phyloP scores from a whole-genome alignment of 306 rosid genomes.

The Rosa persica region DNA sequence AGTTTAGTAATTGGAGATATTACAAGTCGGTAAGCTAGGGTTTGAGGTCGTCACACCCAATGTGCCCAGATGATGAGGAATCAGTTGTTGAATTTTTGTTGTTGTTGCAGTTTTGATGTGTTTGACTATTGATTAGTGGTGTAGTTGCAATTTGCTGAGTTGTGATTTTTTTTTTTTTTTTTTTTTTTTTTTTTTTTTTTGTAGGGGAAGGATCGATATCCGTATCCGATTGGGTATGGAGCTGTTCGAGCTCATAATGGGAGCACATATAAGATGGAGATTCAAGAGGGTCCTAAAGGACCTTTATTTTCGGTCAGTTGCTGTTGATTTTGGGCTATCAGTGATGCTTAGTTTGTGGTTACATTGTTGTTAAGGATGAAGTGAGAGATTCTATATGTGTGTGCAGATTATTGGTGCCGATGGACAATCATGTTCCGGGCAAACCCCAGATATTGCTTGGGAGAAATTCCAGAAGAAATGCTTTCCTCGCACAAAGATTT shows the following conservation, averaged over 20 bases:
- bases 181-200: slow-evolving; percentile 8
- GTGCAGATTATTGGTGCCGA: slow-evolving; percentile 65
- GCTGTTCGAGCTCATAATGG: slow-evolving; percentile 71
- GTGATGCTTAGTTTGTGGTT: slow-evolving; percentile 17
- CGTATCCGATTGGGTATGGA: slow-evolving; percentile 79
- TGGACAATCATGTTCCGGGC: slow-evolving; percentile 69
- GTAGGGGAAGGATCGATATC: slow-evolving; percentile 92
- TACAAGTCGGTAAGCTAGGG: neutral
- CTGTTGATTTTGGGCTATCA: slow-evolving; percentile 21
- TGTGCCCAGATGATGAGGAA: slow-evolving; percentile 6
- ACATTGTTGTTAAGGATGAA: slow-evolving; percentile 19
- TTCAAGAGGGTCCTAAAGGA: slow-evolving; percentile 78
- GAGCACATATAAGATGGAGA: slow-evolving; percentile 63
- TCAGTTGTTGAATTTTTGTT: neutral
- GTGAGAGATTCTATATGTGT: slow-evolving; percentile 17
- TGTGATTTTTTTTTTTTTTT: slow-evolving; percentile 14
- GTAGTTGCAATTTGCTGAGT: slow-evolving; percentile 2
- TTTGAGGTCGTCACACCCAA: neutral
- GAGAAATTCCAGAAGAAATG: slow-evolving; percentile 69
- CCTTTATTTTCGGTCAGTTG: slow-evolving; percentile 70
- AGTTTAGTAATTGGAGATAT: no score
- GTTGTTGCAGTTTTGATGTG: neutral
- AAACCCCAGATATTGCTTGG: slow-evolving; percentile 87
- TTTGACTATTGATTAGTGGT: neutral
- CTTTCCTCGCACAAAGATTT: slow-evolving; percentile 54